Evolutionary conservation across 2,329 filamentous ascomycete species (phyloP), one percentile per base, ranked within the genome.

Genomic region (Ophiostoma triangulosporum): DNA sequence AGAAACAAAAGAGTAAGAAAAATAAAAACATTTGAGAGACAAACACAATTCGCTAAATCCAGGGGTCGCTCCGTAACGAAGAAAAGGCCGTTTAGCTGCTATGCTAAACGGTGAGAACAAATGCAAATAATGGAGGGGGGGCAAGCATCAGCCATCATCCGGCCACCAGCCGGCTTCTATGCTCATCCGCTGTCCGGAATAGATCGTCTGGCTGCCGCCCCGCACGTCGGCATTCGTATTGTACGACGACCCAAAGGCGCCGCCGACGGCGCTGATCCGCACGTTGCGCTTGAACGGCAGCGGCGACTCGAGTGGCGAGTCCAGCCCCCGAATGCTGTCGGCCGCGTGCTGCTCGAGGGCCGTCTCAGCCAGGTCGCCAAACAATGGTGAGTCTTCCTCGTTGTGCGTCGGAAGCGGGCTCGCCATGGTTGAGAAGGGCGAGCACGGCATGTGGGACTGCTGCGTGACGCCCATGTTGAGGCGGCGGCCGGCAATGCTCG

Each of bases 211-310:
- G 43, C 43, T 46, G 26, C 24, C 43, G 7, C 43, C 26, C 15
- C 43, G 24, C 26, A 26, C 11, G 43, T 26, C 20, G 17, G 6
- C 46, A 24, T 33, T 22, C n/a, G 32, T 14, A 4, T 48, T 31
- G 26, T 3, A 5, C 33, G 27, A 26, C 11, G 22, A 4, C 8
- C 43, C 12, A 15, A 17, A n/a, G 31, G 29, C 57, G 26, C 49
- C 46, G 2, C 66, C 66, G n/a, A 68, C 66, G 2, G 66, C 66
- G 43, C 66, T 68, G 57, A 68, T 61, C 45, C 66, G 60, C 15
- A 66, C 62, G 15, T 63, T 62, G 55, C 65, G 65, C 56, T 65
- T 68, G 48, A 63, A 60, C 20, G 62, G 56, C 36, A 59, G 53
- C 8, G 51, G 33, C 15, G 50, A 33, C 6, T 58, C 58, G 40